A percentile compares a stretch with the other conserved stretches of the same genome.
Conservation (phyloP, 345 rosid species). For the Rhodamnia rubescens region DNA sequence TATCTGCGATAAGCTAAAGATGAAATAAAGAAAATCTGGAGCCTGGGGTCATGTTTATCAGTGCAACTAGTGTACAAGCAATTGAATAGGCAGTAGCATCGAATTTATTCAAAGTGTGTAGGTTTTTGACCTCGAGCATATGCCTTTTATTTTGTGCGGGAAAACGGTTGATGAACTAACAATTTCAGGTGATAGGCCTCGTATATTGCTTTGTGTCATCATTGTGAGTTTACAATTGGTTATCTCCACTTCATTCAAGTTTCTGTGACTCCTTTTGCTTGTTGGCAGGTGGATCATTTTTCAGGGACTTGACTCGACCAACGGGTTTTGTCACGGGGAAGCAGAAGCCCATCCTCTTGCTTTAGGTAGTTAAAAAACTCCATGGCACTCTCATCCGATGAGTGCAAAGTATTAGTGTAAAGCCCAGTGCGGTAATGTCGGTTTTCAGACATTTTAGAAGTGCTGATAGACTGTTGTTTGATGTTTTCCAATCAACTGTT, state of each 20-base stretch:
- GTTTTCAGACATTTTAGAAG: not conserved
- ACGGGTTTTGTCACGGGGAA: not conserved
- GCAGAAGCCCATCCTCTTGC: not conserved
- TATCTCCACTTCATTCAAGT: not conserved
- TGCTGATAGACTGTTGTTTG: not conserved
- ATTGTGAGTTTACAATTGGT: not conserved
- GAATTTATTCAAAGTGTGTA: not conserved
- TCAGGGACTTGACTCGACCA: not conserved
- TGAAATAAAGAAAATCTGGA: not conserved
- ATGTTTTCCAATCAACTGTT: not conserved
- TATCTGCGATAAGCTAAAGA: not conserved
- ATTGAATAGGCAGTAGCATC: not conserved
- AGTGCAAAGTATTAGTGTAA: not conserved
- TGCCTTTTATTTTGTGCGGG: not conserved
- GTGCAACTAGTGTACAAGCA: not conserved
- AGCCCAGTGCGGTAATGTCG: not conserved
- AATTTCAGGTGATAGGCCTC: not conserved
- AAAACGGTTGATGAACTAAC: not conserved
- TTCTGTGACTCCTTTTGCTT: not conserved
- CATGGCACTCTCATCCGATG: not conserved
- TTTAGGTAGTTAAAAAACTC: not conserved
- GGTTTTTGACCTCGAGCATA: not conserved
- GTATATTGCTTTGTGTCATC: not conserved
- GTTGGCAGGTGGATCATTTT: not conserved
- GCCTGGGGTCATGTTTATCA: not conserved